Evolutionary conservation across 1,139 yeast genomes (phyloP).

Genomic region (Yamadazyma pseudoaaseri): DNA sequence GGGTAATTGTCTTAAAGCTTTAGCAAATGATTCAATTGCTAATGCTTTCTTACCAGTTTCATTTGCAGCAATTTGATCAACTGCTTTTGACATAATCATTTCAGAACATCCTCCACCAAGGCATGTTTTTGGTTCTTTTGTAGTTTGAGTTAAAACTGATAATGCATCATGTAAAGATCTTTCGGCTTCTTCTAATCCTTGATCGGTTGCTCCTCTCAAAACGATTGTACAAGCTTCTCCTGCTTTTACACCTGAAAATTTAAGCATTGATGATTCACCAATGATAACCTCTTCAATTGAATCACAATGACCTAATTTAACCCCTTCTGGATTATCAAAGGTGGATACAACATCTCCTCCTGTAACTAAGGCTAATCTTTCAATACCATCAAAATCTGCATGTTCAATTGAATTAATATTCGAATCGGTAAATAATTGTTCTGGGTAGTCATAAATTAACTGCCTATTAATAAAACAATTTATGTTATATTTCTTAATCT

Average conservation of each 20-base stretch:
- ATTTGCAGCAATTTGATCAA: conserved; percentile 91
- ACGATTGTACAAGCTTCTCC: conserved; percentile 98
- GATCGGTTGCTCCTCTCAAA: conserved; percentile 95
- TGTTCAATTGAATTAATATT: conserved; percentile 93
- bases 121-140: conserved; percentile 90
- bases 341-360: conserved; percentile 99
- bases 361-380: conserved; percentile 91
- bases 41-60: conserved; percentile 91
- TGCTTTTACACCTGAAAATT: conserved; percentile 91
- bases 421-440: conserved; percentile 85
- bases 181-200: conserved; percentile 94
- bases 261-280: conserved; percentile 85
- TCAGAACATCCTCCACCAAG: conserved; percentile 98
- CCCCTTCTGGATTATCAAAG: conserved; percentile 86
- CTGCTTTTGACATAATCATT: conserved; percentile 97
- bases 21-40: conserved; percentile 93
- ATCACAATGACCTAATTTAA: conserved; percentile 86
- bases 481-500: conserved; percentile 78
- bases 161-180: conserved; percentile 96
- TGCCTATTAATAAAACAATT: conserved; percentile 94
- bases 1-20: conserved; percentile 92
- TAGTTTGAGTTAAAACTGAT: conserved; percentile 93
- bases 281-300: conserved; percentile 85
- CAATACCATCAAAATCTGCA: conserved; percentile 98
- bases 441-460: conserved; percentile 96